These are phyloP conservation scores for Reutealis trisperma DNA, from an alignment of 345 rosid genomes.

Conservation along the genomic window DNA sequence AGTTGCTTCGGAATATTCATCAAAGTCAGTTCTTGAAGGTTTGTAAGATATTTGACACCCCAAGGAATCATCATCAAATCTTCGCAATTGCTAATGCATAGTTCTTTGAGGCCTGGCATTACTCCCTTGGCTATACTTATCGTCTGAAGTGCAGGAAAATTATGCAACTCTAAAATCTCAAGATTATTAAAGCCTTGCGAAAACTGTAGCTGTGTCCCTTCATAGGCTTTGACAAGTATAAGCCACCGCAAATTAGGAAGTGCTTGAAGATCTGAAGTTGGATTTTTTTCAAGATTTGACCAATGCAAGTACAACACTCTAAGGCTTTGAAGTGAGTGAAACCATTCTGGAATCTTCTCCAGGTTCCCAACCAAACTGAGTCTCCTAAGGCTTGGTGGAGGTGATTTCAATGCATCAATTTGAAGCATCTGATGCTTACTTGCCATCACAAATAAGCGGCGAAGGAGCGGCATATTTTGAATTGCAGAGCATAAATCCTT, in stretches of 20 bases:
- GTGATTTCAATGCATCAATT: slow-evolving; percentile 19
- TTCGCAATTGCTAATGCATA: neutral
- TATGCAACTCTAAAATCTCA: slow-evolving; percentile 17
- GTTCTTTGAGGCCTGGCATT: neutral
- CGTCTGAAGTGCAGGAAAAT: neutral
- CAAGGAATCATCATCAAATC: neutral
- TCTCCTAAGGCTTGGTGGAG: slow-evolving; percentile 32
- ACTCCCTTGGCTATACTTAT: neutral
- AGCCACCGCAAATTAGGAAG: slow-evolving; percentile 40
- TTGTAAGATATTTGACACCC: neutral
- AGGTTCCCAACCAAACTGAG: slow-evolving; percentile 35
- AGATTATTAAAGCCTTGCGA: slow-evolving; percentile 30
- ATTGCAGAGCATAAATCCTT: slow-evolving; percentile 31
- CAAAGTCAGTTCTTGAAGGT: slow-evolving; percentile 6
- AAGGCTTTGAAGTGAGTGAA: slow-evolving; percentile 30
- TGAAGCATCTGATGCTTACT: slow-evolving; percentile 20
- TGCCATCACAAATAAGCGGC: slow-evolving; percentile 26
- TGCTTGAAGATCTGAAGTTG: slow-evolving; percentile 13
- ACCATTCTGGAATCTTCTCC: slow-evolving; percentile 42
- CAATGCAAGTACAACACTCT: slow-evolving; percentile 21
- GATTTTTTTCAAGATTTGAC: slow-evolving; percentile 26
- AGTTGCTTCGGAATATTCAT: neutral
- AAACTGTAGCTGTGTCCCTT: slow-evolving; percentile 20
- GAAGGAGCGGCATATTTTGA: slow-evolving; percentile 28
- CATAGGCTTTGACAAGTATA: slow-evolving; percentile 24